Evolutionary conservation across 31 red algal genomes (phyloP).

Genomic region (Endocladia muricata): DNA sequence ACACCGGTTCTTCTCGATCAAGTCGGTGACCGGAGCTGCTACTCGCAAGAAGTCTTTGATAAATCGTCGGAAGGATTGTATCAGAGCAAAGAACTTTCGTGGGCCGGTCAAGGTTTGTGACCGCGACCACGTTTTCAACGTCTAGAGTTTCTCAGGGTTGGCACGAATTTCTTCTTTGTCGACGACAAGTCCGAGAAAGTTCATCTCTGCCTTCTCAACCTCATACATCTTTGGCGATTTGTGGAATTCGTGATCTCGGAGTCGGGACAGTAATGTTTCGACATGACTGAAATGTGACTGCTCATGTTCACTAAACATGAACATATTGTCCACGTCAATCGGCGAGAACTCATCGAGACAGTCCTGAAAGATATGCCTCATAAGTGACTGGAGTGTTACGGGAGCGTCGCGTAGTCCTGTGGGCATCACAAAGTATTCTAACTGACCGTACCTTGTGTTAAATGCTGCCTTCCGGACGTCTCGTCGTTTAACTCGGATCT

Average conservation of each 20-base stretch:
- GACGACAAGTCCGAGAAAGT: neutral
- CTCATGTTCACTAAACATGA: constrained; percentile 11
- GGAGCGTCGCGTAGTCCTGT: neutral
- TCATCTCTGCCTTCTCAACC: too few relatives aligned
- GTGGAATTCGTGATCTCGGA: too few relatives aligned
- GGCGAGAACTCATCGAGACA: neutral
- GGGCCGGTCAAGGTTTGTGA: neutral
- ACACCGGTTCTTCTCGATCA: neutral
- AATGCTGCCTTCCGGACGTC: neutral
- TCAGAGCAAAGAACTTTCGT: neutral
- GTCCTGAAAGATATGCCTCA: neutral
- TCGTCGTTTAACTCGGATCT: neutral
- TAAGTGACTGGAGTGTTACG: neutral
- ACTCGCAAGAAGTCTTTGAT: neutral
- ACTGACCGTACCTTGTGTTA: neutral
- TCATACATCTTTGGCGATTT: too few relatives aligned
- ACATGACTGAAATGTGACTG: neutral
- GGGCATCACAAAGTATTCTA: constrained; percentile 10
- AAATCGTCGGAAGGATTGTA: neutral
- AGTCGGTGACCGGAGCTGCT: neutral
- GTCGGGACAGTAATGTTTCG: neutral
- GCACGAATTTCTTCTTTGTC: neutral
- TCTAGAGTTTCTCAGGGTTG: neutral
- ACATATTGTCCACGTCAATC: neutral
- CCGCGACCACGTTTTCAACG: neutral